A percentile compares a stretch with the other conserved stretches of the same genome.
Conservation (phyloP, 1,284 basidiomycete genomes). For the Puccinia horiana region DNA sequence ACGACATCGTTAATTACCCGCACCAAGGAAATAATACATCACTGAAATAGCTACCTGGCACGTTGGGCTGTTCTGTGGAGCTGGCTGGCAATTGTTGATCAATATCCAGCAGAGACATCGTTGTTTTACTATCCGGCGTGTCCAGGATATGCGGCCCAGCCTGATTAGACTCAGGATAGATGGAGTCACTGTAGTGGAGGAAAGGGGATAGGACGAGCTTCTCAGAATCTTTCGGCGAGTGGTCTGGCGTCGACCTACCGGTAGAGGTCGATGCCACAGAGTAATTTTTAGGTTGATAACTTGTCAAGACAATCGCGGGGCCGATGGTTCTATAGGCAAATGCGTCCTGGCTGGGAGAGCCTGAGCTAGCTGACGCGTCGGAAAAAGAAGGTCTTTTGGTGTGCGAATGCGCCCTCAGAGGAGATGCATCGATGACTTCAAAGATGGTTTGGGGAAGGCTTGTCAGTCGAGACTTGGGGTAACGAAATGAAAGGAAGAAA, state of each 20-base stretch:
- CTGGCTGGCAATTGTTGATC: not conserved
- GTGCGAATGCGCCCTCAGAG: not conserved
- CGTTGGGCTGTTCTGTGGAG: not conserved
- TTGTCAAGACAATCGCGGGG: conserved; percentile 7
- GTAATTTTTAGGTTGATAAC: not conserved
- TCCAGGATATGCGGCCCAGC: not conserved
- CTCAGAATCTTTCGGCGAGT: not conserved
- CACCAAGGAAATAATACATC: not conserved
- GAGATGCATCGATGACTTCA: conserved; percentile 8
- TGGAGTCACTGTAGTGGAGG: not conserved
- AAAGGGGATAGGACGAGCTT: not conserved
- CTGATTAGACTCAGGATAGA: not conserved
- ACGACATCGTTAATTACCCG: not conserved
- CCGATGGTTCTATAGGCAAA: conserved; percentile 10
- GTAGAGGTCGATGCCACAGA: not conserved
- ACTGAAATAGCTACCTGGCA: not conserved
- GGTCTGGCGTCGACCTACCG: not conserved
- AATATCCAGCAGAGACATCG: not conserved
- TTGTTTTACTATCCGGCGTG: not conserved
- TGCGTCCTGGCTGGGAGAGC: not conserved
- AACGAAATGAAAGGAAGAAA: conserved; percentile 23
- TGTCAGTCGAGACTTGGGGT: not conserved
- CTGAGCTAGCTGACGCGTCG: not conserved
- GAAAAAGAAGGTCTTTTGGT: not conserved
- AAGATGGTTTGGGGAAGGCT: not conserved